These are phyloP conservation scores for Suillus placidus DNA, from an alignment of 768 basidiomycete genomes.

Conservation along the genomic window DNA sequence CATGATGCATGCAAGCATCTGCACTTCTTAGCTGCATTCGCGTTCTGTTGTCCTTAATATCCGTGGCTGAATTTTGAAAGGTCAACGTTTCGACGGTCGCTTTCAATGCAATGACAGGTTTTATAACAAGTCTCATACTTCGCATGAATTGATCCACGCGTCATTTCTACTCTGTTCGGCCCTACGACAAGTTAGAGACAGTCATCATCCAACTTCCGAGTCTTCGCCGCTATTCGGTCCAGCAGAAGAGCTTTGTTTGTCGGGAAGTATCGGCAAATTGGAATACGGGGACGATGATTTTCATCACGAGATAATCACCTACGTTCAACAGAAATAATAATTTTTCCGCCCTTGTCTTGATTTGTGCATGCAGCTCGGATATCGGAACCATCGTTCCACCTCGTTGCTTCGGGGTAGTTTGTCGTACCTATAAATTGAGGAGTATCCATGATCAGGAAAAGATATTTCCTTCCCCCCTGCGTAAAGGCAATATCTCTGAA, in stretches of 20 bases:
- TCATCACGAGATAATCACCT: not conserved
- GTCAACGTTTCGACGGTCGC: not conserved
- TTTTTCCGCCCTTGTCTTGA: not conserved
- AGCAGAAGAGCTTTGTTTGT: not conserved
- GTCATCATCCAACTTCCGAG: not conserved
- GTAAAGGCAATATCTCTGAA: slow-evolving; percentile 11
- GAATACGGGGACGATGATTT: not conserved
- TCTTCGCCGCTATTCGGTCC: not conserved
- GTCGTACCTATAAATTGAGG: slow-evolving; percentile 18
- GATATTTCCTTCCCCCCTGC: slow-evolving; percentile 19
- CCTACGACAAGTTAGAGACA: not conserved
- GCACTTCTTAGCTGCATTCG: not conserved
- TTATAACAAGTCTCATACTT: slow-evolving; percentile 1
- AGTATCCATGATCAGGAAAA: slow-evolving; percentile 14
- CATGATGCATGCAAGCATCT: not conserved
- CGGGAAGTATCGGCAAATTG: not conserved
- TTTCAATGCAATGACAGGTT: not conserved
- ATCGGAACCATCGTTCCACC: slow-evolving; percentile 10
- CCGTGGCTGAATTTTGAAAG: not conserved
- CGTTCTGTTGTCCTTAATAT: not conserved
- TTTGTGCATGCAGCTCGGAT: slow-evolving; percentile 16
- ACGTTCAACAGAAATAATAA: not conserved
- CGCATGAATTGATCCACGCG: not conserved
- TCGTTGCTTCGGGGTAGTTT: slow-evolving; percentile 14
- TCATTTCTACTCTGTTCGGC: not conserved